phyloP scores from a whole-genome alignment of 148 eudicot genomes.

The Beta vulgaris region DNA sequence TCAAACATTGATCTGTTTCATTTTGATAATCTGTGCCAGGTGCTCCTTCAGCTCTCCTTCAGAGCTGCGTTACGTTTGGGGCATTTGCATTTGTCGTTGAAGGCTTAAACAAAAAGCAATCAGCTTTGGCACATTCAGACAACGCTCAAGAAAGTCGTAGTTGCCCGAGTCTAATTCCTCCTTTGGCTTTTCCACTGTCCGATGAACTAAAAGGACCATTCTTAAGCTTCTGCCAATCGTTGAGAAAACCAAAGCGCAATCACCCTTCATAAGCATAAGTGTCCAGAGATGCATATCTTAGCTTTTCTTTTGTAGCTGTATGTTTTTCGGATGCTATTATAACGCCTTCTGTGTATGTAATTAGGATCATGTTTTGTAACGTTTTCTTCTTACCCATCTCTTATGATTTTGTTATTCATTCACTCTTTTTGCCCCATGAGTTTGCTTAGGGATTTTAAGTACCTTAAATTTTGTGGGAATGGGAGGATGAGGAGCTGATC shows the following conservation, averaged over 20 bases:
- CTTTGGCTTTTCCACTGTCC: slow-evolving; percentile 39
- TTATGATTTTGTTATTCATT: slow-evolving; percentile 15
- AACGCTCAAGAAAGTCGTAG: slow-evolving; percentile 21
- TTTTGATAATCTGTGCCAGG: slow-evolving; percentile 38
- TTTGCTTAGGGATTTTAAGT: not conserved
- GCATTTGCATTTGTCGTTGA: slow-evolving; percentile 74
- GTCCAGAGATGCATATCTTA: not conserved
- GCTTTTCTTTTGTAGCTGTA: not conserved
- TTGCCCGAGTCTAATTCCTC: slow-evolving; percentile 43
- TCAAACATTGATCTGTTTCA: not conserved
- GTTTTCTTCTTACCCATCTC: not conserved
- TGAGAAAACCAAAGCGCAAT: slow-evolving; percentile 17
- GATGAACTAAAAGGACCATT: slow-evolving; percentile 28
- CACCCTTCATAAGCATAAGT: slow-evolving; percentile 6
- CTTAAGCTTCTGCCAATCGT: slow-evolving; percentile 24
- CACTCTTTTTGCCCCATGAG: not conserved
- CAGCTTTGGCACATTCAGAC: slow-evolving; percentile 66
- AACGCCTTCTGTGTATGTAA: slow-evolving; percentile 20
- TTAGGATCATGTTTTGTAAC: slow-evolving; percentile 14
- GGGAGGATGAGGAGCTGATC: slow-evolving; percentile 6
- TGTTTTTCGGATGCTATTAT: slow-evolving; percentile 5
- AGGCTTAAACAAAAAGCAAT: slow-evolving; percentile 71
- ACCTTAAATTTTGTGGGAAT: not conserved
- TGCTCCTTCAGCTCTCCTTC: slow-evolving; percentile 75
- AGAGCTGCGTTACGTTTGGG: slow-evolving; percentile 83